phyloP scores from a whole-genome alignment of 306 rosid genomes.

The Dalbergia cochinchinensis region DNA sequence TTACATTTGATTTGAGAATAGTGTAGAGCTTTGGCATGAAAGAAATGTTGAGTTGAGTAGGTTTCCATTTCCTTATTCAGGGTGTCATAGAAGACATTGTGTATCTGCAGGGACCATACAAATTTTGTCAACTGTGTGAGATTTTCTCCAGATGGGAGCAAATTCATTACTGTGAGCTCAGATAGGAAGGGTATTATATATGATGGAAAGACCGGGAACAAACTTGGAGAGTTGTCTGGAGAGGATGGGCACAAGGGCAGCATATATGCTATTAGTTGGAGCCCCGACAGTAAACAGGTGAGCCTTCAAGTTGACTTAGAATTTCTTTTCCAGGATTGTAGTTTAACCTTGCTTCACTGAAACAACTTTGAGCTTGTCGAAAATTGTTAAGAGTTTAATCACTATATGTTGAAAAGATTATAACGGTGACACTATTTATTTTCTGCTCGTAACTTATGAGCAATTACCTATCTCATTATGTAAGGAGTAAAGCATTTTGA shows the following conservation, averaged over 20 bases:
- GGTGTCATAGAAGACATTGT: slow-evolving; percentile 55
- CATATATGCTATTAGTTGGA: slow-evolving; percentile 95
- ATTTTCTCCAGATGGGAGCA: slow-evolving; percentile 95
- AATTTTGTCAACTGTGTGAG: slow-evolving; percentile 90
- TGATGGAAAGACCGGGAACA: slow-evolving; percentile 83
- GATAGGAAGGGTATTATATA: slow-evolving; percentile 83
- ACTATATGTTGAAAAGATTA: slow-evolving; percentile 6
- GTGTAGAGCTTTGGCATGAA: slow-evolving; percentile 27
- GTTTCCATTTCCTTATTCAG: slow-evolving; percentile 52
- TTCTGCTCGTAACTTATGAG: background rate
- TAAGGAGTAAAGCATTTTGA: slow-evolving; percentile 13
- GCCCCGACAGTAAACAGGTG: slow-evolving; percentile 94
- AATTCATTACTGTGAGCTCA: slow-evolving; percentile 90
- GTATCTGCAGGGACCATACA: slow-evolving; percentile 90
- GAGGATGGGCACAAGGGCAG: slow-evolving; percentile 95
- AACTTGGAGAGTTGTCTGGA: slow-evolving; percentile 83
- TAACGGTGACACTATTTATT: background rate
- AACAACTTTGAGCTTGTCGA: slow-evolving; percentile 5
- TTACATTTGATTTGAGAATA: slow-evolving; percentile 26
- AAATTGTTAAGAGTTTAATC: slow-evolving; percentile 39
- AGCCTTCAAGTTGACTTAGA: slow-evolving; percentile 26
- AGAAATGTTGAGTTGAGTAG: slow-evolving; percentile 51
- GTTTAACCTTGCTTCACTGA: slow-evolving; percentile 3
- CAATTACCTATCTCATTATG: background rate
- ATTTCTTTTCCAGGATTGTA: background rate